These are phyloP conservation scores for Gonapodya sp. DNA, from an alignment of 192 early-diverging fungal species.

Conservation along the genomic window DNA sequence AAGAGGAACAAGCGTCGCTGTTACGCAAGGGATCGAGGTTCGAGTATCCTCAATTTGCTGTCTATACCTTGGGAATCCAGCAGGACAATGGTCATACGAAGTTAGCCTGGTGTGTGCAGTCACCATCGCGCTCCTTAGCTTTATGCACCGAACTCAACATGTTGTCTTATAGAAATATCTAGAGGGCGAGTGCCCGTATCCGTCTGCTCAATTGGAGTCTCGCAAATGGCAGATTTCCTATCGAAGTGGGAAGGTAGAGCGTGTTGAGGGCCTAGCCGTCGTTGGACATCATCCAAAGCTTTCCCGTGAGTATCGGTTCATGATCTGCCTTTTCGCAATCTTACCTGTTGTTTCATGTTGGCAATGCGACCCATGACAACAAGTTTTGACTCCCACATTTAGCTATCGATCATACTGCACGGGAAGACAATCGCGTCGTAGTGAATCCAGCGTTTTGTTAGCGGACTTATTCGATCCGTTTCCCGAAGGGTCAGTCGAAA, in stretches of 20 bases:
- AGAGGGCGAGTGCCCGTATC: background rate
- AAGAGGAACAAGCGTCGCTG: background rate
- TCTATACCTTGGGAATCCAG: background rate
- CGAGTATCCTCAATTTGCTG: background rate
- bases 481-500: background rate
- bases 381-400: background rate
- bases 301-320: no score
- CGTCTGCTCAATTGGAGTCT: slow-evolving; percentile 1
- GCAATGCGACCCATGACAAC: no score
- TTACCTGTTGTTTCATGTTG: no score
- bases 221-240: background rate
- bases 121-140: background rate
- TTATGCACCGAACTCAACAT: background rate
- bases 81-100: background rate
- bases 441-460: background rate
- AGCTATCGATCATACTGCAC: background rate
- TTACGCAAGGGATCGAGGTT: slow-evolving; percentile 7
- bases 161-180: background rate
- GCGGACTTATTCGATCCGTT: slow-evolving; percentile 1
- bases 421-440: background rate
- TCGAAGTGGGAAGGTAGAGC: background rate
- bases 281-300: slow-evolving; percentile 5
- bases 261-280: slow-evolving; percentile 2
- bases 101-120: background rate
- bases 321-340: no score